Evolutionary conservation across 2,329 filamentous ascomycete species (phyloP), one percentile per base, ranked within the genome.

Genomic region (Talaromyces rugulosus): DNA sequence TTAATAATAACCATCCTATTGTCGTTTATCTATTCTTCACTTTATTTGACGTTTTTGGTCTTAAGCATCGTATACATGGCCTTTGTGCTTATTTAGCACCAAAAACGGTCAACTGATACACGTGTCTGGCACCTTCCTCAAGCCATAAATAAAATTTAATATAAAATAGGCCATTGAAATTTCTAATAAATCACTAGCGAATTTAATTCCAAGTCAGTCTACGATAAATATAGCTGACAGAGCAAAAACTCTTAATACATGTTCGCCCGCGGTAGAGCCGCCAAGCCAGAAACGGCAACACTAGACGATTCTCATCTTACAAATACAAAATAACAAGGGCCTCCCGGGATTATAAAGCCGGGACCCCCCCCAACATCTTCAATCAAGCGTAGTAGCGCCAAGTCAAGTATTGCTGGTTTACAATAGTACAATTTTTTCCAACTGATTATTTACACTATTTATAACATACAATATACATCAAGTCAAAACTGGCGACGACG

Each of bases 141-240:
- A n/a, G 36, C 16, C 16, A n/a, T 40, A 40, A 67, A 65, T 50
- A 68, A 64, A 47, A 44, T 63, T 40, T 7, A 12, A 36, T 36
- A 36, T 36, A 7, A 36, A 36, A 12, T 23, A 23, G 23, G 23
- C 23, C 23, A 23, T 23, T 23, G 23, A 23, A 23, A 23, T 23
- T 23, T 1, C 23, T 23, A 23, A 23, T 23, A 23, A 23, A 23
- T 23, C 23, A 23, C 23, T 23, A 23, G 23, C 23, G 23, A 23
- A 23, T 23, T 23, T 23, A 23, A 23, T 23, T 23, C 23, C 23
- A 23, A 23, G 23, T 23, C 23, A 23, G 23, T 23, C 31, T 33
- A 33, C 31, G 31, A 33, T 33, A 9, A 9, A 9, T 33, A 9
- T 33, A 33, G 31, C 31, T 9, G 8, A 33, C 31, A 33, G 31